Percentiles rank a stretch among this genome's conserved stretches.
Conservation (phyloP, 1,284 basidiomycete genomes). For the Melampsora allii-populina region DNA sequence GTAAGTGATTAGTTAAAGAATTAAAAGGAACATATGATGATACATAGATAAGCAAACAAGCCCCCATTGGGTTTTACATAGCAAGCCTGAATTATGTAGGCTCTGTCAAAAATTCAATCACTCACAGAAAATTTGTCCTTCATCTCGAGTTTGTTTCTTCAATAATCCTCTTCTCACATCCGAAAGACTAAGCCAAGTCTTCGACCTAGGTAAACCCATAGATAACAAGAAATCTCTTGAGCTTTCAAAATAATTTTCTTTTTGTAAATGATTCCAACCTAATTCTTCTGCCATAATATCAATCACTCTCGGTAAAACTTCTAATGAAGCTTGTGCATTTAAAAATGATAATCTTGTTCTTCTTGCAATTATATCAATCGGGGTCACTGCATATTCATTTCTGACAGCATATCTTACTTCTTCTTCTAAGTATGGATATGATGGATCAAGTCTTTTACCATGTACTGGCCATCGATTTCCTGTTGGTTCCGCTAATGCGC, state of each 20-base stretch:
- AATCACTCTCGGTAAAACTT: conserved; percentile 78
- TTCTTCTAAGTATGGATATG: conserved; percentile 88
- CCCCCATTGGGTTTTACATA: neutral
- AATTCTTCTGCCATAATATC: conserved; percentile 88
- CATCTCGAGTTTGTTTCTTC: conserved; percentile 38
- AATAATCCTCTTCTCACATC: conserved; percentile 39
- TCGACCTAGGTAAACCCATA: conserved; percentile 53
- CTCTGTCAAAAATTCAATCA: neutral
- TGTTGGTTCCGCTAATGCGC: conserved; percentile 72
- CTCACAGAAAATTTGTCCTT: conserved; percentile 43
- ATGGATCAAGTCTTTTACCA: conserved; percentile 69
- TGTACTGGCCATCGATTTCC: conserved; percentile 79
- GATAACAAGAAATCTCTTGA: conserved; percentile 54
- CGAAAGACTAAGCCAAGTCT: conserved; percentile 46
- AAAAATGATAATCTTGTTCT: conserved; percentile 89
- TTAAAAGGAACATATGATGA: neutral
- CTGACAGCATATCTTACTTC: conserved; percentile 87
- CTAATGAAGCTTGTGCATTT: conserved; percentile 80
- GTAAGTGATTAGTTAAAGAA: neutral
- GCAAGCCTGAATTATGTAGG: neutral
- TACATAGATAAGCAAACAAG: neutral
- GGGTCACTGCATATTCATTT: conserved; percentile 86
- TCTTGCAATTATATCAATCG: conserved; percentile 86
- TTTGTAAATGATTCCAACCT: conserved; percentile 65
- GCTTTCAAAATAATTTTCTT: conserved; percentile 61